These are phyloP conservation scores for Monosporascus sp. DNA, from an alignment of 2,329 filamentous ascomycete genomes.

Conservation along the genomic window DNA sequence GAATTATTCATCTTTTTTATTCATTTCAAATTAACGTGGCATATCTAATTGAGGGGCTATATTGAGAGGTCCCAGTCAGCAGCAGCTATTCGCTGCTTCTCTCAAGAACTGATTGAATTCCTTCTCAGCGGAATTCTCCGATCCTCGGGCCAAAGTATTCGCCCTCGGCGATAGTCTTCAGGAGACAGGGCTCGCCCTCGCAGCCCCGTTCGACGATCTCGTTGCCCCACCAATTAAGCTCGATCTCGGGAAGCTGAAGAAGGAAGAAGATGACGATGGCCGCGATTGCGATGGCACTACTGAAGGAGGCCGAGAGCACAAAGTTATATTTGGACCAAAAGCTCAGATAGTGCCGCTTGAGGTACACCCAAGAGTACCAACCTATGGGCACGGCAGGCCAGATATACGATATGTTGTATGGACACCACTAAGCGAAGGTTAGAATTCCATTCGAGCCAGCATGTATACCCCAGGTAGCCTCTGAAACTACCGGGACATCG, in stretches of 20 bases:
- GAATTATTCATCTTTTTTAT: too few relatives aligned
- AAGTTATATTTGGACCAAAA: slow-evolving; percentile 27
- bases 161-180: slow-evolving; percentile 27
- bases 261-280: slow-evolving; percentile 23
- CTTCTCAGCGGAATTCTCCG: slow-evolving; percentile 31
- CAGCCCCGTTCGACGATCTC: slow-evolving; percentile 35
- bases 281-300: slow-evolving; percentile 19
- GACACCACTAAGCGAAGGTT: slow-evolving; percentile 8
- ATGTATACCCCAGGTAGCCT: not conserved
- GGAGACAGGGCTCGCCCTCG: slow-evolving; percentile 35
- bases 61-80: too few relatives aligned
- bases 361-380: slow-evolving; percentile 40
- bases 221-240: slow-evolving; percentile 44
- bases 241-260: slow-evolving; percentile 17
- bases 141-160: slow-evolving; percentile 29
- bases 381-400: slow-evolving; percentile 44
- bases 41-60: too few relatives aligned
- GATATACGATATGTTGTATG: slow-evolving; percentile 43
- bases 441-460: not conserved
- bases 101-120: too few relatives aligned
- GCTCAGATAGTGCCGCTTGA: slow-evolving; percentile 17
- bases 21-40: too few relatives aligned
- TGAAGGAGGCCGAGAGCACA: slow-evolving; percentile 21
- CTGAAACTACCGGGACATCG: not conserved
- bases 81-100: too few relatives aligned